Evolutionary conservation across 306 rosid species (phyloP).

Genomic region (Cicer cuneatum): DNA sequence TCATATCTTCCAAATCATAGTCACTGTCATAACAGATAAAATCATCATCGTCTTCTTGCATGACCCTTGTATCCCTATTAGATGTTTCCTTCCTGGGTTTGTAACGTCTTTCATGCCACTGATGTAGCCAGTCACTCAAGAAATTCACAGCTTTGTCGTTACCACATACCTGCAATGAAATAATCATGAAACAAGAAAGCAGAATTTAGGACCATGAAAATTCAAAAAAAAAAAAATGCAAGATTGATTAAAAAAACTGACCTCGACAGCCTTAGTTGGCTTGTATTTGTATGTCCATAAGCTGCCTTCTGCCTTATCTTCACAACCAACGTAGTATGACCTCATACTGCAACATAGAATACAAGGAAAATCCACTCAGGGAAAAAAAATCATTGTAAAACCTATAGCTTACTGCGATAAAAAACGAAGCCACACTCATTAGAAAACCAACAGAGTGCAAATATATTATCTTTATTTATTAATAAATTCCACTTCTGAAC

Average conservation of each 20-base stretch:
- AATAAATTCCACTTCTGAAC: constrained; percentile 15
- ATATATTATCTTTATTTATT: constrained; percentile 9
- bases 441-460: constrained; percentile 11
- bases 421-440: constrained; percentile 22
- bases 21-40: constrained; percentile 59
- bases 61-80: constrained; percentile 46
- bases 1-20: constrained; percentile 65
- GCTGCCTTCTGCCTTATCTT: constrained; percentile 52
- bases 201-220: constrained; percentile 14
- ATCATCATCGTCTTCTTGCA: constrained; percentile 49
- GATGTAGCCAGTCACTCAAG: constrained; percentile 79
- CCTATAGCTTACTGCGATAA: constrained; percentile 10
- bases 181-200: constrained; percentile 42
- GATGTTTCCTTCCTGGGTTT: constrained; percentile 51
- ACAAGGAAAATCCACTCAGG: constrained; percentile 36
- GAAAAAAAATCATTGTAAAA: constrained; percentile 31
- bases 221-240: constrained; percentile 24
- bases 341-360: constrained; percentile 63
- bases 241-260: constrained; percentile 41
- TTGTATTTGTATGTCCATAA: constrained; percentile 83
- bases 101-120: constrained; percentile 67
- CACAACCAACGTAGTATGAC: constrained; percentile 56
- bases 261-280: constrained; percentile 81
- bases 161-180: constrained; percentile 76
- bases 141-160: constrained; percentile 76